Percentiles rank a stretch among this genome's conserved stretches.
These are phyloP conservation scores for Boletus smithii DNA, from an alignment of 1,284 basidiomycete species.

Conservation along the genomic window DNA sequence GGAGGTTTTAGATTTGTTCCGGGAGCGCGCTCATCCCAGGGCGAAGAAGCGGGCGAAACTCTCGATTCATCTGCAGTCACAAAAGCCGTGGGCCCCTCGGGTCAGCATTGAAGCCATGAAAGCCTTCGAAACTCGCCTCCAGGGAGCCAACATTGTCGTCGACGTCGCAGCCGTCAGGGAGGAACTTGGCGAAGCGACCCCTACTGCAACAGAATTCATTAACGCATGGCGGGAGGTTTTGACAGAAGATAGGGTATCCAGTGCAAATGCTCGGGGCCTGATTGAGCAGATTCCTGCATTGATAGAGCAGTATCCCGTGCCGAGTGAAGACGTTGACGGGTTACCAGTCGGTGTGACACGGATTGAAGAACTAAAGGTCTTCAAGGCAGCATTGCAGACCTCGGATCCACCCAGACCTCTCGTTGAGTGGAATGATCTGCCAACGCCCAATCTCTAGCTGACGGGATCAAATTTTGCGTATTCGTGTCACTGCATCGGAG, in stretches of 20 bases:
- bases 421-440: constrained; percentile 67
- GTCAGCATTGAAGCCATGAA: constrained; percentile 67
- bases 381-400: constrained; percentile 62
- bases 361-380: constrained; percentile 67
- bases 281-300: constrained; percentile 48
- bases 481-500: not conserved
- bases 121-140: constrained; percentile 59
- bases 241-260: constrained; percentile 42
- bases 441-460: constrained; percentile 43
- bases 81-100: constrained; percentile 55
- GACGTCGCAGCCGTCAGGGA: constrained; percentile 48
- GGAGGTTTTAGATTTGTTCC: constrained; percentile 78
- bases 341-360: constrained; percentile 53
- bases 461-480: not conserved
- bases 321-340: constrained; percentile 48
- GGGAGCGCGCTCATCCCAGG: constrained; percentile 66
- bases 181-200: constrained; percentile 43
- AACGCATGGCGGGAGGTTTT: constrained; percentile 58
- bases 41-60: constrained; percentile 73
- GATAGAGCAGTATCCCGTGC: constrained; percentile 32
- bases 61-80: constrained; percentile 77
- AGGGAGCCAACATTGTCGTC: constrained; percentile 48
- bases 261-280: constrained; percentile 48
- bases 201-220: constrained; percentile 49
- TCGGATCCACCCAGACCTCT: constrained; percentile 56